These are phyloP conservation scores for Elsinoe batatas DNA, from an alignment of 2,329 filamentous ascomycete species.

Conservation along the genomic window DNA sequence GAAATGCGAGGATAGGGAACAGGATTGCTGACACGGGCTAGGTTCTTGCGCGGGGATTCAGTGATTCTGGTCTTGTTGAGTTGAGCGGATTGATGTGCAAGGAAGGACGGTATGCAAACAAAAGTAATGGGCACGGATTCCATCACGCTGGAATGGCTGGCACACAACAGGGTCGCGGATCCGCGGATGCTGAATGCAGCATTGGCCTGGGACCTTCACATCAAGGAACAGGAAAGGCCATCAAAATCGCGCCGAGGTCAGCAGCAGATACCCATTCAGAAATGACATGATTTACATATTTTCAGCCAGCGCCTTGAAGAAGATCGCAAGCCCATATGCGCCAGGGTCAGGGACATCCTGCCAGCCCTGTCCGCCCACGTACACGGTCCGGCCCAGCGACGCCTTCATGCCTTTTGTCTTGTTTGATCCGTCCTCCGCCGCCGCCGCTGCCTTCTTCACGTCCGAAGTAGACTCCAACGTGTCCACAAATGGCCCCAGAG, in stretches of 20 bases:
- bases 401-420: constrained; percentile 88
- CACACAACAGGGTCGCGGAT: not conserved
- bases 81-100: constrained; percentile 34
- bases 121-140: too few relatives aligned
- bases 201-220: not conserved
- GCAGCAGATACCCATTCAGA: constrained; percentile 12
- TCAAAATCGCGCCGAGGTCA: constrained; percentile 6
- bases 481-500: constrained; percentile 77
- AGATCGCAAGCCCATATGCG: constrained; percentile 69
- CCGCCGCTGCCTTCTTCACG: constrained; percentile 62
- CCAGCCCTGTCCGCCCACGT: constrained; percentile 67
- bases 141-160: not conserved
- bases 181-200: too few relatives aligned
- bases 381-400: constrained; percentile 72
- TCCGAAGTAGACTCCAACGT: constrained; percentile 55
- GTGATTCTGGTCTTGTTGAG: constrained; percentile 77
- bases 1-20: not conserved
- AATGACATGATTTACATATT: constrained; percentile 13
- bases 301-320: constrained; percentile 65
- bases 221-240: not conserved
- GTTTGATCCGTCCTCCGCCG: constrained; percentile 65
- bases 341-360: constrained; percentile 65
- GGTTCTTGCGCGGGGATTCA: constrained; percentile 69
- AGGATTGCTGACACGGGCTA: not conserved
- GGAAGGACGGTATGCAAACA: not conserved